Evolutionary conservation across 805 yeast species (phyloP), one percentile per base, ranked within the genome.

Genomic region (Wickerhamomyces rabaulensis): DNA sequence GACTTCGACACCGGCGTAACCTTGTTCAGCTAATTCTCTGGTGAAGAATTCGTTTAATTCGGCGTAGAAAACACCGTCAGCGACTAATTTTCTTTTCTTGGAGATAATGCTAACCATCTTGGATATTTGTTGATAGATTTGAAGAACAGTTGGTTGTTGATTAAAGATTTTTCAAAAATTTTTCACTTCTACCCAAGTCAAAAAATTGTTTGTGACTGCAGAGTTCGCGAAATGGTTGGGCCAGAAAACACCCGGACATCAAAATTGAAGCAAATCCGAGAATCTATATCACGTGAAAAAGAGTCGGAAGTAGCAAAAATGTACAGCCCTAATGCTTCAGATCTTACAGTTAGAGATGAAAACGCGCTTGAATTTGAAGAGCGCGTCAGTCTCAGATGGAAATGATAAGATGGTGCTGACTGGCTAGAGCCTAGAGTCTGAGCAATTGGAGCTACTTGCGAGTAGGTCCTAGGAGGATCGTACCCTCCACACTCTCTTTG

Each of bases 11-110:
- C 99, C 99, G 68, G 99, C 94, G 84, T 94, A 94, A 74, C 99
- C 99, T 79, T 94, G 97, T 82, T 94, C 99, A 67, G 99, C 96
- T 71, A 94, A 87, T 79, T 94, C 99, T 82, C 99, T 92, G 84
- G 97, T 89, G 90, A 94, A 94, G 94, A 94, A 94, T 82, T 94
- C 99, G 84, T 94, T 94, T 71, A 94, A 80, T 82, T 94, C 99
- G 76, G 99, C 99, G 95, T 85, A 94, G 84, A 94, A 89, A 69
- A 94, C 99, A 88, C 99, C 99, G 84, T 94, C 99, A 77, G 97
- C 97, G 73, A 94, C 98, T 72, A 91, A 87, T 91, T 91, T 91
- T 88, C 97, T 91, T 82, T 89, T 92, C 81, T 89, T 88, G 70
- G 98, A 92, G 75, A 91, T 86, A 69, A 77, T 57, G 53, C 42